Evolutionary conservation across 768 basidiomycete species (phyloP).

Genomic region (Boletus sp.): DNA sequence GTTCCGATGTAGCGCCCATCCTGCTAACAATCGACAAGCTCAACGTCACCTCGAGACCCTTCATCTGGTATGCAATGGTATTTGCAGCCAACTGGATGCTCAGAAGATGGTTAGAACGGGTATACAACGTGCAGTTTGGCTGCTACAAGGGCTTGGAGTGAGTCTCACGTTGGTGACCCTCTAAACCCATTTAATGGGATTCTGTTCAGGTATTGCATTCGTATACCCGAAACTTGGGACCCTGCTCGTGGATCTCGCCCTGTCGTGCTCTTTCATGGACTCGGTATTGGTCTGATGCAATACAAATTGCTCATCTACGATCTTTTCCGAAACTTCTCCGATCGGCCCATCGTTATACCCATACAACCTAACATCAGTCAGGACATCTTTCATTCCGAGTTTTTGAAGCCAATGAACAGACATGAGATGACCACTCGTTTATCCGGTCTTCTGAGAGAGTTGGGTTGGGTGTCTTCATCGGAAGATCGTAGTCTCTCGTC

Average conservation of each 20-base stretch:
- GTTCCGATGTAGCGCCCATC: slow-evolving; percentile 51
- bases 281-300: slow-evolving; percentile 79
- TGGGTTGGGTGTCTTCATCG: slow-evolving; percentile 59
- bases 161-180: slow-evolving; percentile 21
- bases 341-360: slow-evolving; percentile 73
- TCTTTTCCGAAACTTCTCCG: slow-evolving; percentile 53
- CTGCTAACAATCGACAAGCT: slow-evolving; percentile 79
- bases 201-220: slow-evolving; percentile 63
- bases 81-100: slow-evolving; percentile 47
- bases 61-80: slow-evolving; percentile 59
- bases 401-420: slow-evolving; percentile 68
- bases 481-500: slow-evolving; percentile 10
- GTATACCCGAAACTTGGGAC: slow-evolving; percentile 68
- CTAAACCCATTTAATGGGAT: background rate
- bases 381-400: slow-evolving; percentile 73
- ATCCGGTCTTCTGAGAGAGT: slow-evolving; percentile 51
- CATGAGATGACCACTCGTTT: slow-evolving; percentile 57
- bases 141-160: slow-evolving; percentile 70
- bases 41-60: slow-evolving; percentile 65
- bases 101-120: slow-evolving; percentile 42
- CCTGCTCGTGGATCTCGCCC: slow-evolving; percentile 58
- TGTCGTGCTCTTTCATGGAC: slow-evolving; percentile 82
- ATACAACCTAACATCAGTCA: slow-evolving; percentile 88
- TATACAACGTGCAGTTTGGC: slow-evolving; percentile 43
- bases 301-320: slow-evolving; percentile 62